Base-by-base conservation (phyloP, 345 rosid species). In the Melastoma malabathricum region DNA sequence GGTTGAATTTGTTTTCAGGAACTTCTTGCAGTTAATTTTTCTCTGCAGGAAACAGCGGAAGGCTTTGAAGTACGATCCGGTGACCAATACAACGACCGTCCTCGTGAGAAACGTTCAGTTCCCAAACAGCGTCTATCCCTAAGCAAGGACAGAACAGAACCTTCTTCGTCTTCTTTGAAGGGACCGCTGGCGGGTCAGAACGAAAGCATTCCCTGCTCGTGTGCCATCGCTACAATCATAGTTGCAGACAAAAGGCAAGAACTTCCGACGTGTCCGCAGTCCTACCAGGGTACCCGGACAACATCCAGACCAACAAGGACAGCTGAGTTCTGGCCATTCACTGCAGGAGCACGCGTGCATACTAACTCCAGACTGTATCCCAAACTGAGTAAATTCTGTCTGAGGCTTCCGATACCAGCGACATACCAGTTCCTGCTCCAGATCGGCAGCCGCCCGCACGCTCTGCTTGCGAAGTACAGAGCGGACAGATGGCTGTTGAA, bases 71-170 rank as follows among this genome's bases (percentile, higher is more conserved):
- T 86, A 86, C 63, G 68, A 82, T 61, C 89, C 79, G 17, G 50
- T 48, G 48, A 72, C 83, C 5, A 80, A 82, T 55, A 68, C 80
- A 65, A 74, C 94, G 34, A 73, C 63, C 17, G 89, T 90, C 38
- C 76, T 90, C 18, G 29, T 73, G 59, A 67, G 75, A 44, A 69
- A 84, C 70, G 43, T 86, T 60, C 92, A 69, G 64, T 86, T 90
- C 60, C 96, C 98, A 0, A 90, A 90, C 51, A 96, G 98, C 17
- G 54, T 86, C n/a, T n/a, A 13, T 64, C 98, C 53, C 52, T 90
- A 52, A 82, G 93, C 79, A 90, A 82, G 69, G 96, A 90, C 41
- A 82, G 84, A 51, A 90, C 41, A 82, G 84, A 51, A 75, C 87
- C 58, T 90, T 76, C 71, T 76, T 90, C 43, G 63, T 87, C 7